phyloP scores from a whole-genome alignment of 352 stramenopile species.

The Plasmopara viticola region DNA sequence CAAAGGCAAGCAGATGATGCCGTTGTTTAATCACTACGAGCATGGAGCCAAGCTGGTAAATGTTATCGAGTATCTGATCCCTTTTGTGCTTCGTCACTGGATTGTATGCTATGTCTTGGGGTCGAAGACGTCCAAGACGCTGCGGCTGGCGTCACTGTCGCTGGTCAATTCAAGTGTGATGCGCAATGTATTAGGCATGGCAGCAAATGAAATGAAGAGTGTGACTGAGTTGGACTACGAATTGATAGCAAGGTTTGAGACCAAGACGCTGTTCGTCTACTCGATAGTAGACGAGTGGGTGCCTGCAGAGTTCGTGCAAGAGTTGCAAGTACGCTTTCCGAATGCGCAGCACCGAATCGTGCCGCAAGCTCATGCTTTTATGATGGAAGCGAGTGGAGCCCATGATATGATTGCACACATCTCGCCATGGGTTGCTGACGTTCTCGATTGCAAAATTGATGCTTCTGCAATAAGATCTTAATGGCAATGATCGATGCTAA shows the following conservation, averaged over 20 bases:
- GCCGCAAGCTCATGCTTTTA: constrained; percentile 63
- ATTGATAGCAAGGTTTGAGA: constrained; percentile 33
- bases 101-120: constrained; percentile 39
- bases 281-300: constrained; percentile 65
- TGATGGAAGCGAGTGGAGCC: constrained; percentile 62
- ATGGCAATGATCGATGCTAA: not conserved
- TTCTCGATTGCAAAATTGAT: constrained; percentile 17
- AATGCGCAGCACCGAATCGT: constrained; percentile 43
- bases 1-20: constrained; percentile 42
- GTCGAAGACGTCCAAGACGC: constrained; percentile 25
- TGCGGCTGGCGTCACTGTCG: constrained; percentile 46
- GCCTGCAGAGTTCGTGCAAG: constrained; percentile 46
- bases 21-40: constrained; percentile 39
- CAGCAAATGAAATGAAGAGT: constrained; percentile 52
- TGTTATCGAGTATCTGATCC: constrained; percentile 37
- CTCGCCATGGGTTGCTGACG: constrained; percentile 43
- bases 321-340: constrained; percentile 45
- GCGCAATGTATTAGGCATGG: constrained; percentile 61
- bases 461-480: too few species aligned
- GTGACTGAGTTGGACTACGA: constrained; percentile 40
- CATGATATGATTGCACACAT: constrained; percentile 61
- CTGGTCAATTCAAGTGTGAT: constrained; percentile 54
- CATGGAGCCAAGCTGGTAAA: constrained; percentile 30
- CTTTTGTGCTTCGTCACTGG: constrained; percentile 35
- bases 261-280: constrained; percentile 64